Evolutionary conservation across 345 rosid species (phyloP).

Genomic region (Toxicodendron radicans): DNA sequence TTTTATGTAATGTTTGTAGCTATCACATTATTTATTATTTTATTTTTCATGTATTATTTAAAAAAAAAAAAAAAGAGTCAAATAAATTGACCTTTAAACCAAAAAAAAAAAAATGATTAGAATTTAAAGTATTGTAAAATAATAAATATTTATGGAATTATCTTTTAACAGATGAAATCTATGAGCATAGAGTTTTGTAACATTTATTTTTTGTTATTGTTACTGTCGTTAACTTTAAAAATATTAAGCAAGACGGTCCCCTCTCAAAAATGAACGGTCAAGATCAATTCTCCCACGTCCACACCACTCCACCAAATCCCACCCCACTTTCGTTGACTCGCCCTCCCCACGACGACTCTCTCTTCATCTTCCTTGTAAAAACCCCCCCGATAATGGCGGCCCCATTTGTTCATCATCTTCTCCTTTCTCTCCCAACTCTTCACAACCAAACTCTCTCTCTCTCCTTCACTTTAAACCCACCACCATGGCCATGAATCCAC

Average conservation of each 20-base stretch:
- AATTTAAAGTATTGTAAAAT: no score
- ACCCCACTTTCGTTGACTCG: slow-evolving; percentile 38
- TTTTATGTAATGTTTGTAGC: no score
- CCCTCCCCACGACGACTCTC: slow-evolving; percentile 22
- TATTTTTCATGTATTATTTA: no score
- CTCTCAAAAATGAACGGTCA: not conserved
- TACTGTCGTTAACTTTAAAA: not conserved
- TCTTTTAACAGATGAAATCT: no score
- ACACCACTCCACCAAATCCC: slow-evolving; percentile 14
- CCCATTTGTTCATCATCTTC: slow-evolving; percentile 4
- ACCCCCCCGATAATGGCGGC: slow-evolving; percentile 29
- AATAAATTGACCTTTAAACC: no score
- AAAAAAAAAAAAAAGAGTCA: no score
- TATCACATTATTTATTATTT: no score
- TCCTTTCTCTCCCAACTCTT: not conserved
- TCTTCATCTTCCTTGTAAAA: slow-evolving; percentile 19
- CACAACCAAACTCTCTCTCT: not conserved
- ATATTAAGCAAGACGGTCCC: not conserved
- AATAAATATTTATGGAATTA: no score
- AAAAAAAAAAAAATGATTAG: no score
- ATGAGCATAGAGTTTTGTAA: no score
- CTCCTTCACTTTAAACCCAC: not conserved
- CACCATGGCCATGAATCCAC: slow-evolving; percentile 11
- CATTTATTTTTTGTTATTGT: no score
- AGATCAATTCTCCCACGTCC: not conserved